Percentiles rank a stretch among this genome's conserved stretches.
Conservation (phyloP, 495 filamentous ascomycete genomes). For the Schizothecium vesticola region DNA sequence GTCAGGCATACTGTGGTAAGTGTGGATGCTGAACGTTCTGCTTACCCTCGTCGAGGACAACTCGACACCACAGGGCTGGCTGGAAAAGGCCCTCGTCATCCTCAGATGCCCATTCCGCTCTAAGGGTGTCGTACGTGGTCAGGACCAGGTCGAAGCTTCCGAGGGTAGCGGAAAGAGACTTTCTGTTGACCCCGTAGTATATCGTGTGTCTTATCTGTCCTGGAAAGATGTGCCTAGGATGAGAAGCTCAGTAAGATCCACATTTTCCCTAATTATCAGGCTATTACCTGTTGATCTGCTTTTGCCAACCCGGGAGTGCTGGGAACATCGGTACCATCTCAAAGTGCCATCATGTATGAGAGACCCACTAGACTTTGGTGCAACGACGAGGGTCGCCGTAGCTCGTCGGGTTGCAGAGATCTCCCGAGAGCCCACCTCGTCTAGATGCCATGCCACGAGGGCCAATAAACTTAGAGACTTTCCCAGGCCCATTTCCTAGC, state of each 20-base stretch:
- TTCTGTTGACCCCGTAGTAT: not conserved
- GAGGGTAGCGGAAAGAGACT: not conserved
- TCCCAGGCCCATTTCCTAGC: not conserved
- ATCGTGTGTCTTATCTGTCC: not conserved
- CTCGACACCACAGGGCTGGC: conserved; percentile 5
- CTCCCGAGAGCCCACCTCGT: not conserved
- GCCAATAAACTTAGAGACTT: not conserved
- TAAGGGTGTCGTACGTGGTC: conserved; percentile 11
- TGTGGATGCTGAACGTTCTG: not conserved
- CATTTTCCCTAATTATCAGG: not conserved
- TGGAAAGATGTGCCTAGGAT: not conserved
- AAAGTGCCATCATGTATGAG: too few relatives aligned
- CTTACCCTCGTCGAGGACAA: conserved; percentile 16
- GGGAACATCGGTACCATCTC: not conserved
- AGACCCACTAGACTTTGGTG: not conserved
- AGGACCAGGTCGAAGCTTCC: not conserved
- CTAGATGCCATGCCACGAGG: not conserved
- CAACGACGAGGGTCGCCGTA: not conserved
- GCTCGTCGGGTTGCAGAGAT: not conserved
- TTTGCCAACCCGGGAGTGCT: not conserved
- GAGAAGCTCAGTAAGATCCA: conserved; percentile 23
- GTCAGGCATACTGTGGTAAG: not conserved
- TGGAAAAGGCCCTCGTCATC: not conserved
- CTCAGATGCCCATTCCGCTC: not conserved
- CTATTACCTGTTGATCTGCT: not conserved